These are phyloP conservation scores for Candida tunisiensis DNA, from an alignment of 1,139 yeast genomes.

Conservation along the genomic window DNA sequence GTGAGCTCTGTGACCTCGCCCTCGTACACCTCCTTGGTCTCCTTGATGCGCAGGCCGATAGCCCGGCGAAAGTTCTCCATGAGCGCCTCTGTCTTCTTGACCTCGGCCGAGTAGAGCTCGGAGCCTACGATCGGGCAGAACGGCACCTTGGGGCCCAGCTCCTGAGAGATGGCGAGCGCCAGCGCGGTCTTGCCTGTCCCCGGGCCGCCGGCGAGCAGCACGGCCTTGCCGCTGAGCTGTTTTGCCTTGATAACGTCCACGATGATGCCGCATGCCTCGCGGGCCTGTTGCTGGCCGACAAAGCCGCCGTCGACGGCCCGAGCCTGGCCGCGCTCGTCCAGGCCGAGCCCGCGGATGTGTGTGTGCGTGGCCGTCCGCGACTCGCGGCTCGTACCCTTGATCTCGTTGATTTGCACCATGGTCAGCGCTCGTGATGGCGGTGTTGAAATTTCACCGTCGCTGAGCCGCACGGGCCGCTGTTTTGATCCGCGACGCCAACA, in stretches of 20 bases:
- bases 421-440: no score
- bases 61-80: slow-evolving; percentile 98
- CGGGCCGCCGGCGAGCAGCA: slow-evolving; percentile 90
- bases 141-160: slow-evolving; percentile 95
- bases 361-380: slow-evolving; percentile 93
- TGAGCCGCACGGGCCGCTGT: no score
- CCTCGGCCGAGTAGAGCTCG: slow-evolving; percentile 92
- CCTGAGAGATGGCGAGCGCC: slow-evolving; percentile 92
- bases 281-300: slow-evolving; percentile 86
- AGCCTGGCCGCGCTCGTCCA: slow-evolving; percentile 82
- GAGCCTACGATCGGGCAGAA: slow-evolving; percentile 96
- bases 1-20: slow-evolving; percentile 96
- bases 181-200: slow-evolving; percentile 97
- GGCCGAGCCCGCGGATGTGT: slow-evolving; percentile 88
- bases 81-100: slow-evolving; percentile 88
- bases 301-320: slow-evolving; percentile 83
- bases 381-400: slow-evolving; percentile 47
- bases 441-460: no score
- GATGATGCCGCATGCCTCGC: slow-evolving; percentile 94
- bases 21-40: slow-evolving; percentile 94
- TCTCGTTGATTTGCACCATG: slow-evolving; percentile 80
- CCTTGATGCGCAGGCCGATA: slow-evolving; percentile 88
- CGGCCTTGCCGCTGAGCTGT: slow-evolving; percentile 94
- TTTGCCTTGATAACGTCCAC: slow-evolving; percentile 89
- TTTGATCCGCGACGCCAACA: no score